A percentile compares a stretch with the other conserved stretches of the same genome.
Evolutionary conservation across 495 filamentous ascomycete genomes (phyloP).

Genomic region (Corynascus novoguineensis): DNA sequence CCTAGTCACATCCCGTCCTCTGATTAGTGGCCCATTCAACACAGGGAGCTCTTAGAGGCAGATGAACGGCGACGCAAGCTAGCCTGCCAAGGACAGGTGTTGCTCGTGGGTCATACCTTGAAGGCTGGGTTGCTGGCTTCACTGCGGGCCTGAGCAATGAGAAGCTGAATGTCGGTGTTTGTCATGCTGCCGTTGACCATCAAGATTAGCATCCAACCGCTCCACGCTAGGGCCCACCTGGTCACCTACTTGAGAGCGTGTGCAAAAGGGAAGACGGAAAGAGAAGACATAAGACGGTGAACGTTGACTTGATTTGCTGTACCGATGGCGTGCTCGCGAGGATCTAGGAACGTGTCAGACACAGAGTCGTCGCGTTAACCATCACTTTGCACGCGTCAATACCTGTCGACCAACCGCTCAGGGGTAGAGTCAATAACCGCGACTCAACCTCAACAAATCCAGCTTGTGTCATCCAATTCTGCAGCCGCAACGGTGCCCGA

Average conservation of each 20-base stretch:
- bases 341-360: conserved; percentile 41
- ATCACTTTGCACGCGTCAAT: conserved; percentile 24
- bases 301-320: conserved; percentile 56
- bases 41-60: no score
- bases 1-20: conserved; percentile 29
- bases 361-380: conserved; percentile 1
- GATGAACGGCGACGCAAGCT: not conserved
- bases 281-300: conserved; percentile 52
- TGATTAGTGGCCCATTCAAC: not conserved
- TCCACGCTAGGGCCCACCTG: not conserved
- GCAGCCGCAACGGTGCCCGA: conserved; percentile 59
- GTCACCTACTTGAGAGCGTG: conserved; percentile 37
- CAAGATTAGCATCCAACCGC: conserved; percentile 29
- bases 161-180: conserved; percentile 54
- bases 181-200: conserved; percentile 48
- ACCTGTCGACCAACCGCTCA: conserved; percentile 73
- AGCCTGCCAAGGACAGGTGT: not conserved
- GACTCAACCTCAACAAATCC: conserved; percentile 70
- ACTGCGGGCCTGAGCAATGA: conserved; percentile 59
- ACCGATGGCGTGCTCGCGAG: conserved; percentile 58
- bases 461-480: conserved; percentile 56
- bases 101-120: conserved; percentile 43
- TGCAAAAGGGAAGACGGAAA: conserved; percentile 59
- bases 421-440: conserved; percentile 61
- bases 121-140: conserved; percentile 60